Conservation (phyloP, 2,329 filamentous ascomycete species). For the Basipetospora chlamydospora region DNA sequence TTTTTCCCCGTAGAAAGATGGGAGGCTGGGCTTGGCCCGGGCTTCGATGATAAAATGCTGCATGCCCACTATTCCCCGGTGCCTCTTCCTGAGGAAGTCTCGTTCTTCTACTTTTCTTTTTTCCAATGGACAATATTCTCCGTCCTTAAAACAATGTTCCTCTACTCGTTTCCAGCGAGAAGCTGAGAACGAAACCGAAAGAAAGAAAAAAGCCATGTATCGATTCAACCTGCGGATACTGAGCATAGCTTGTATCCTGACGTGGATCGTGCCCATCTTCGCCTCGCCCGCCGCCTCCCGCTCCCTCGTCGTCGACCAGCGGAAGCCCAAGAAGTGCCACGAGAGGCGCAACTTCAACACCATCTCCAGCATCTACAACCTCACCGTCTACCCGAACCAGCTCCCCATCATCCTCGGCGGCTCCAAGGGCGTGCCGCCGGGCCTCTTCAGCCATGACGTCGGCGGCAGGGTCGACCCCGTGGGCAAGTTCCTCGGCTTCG, state of each 20-base stretch:
- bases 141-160: too few species aligned
- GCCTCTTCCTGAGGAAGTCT: too few species aligned
- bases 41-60: too few species aligned
- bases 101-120: too few species aligned
- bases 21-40: too few species aligned
- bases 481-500: constrained; percentile 25
- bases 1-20: too few species aligned
- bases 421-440: constrained; percentile 18
- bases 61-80: too few species aligned
- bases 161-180: too few species aligned
- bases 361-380: constrained; percentile 23
- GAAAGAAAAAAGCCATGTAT: constrained; percentile 1
- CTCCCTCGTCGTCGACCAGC: background rate
- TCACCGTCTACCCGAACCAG: constrained; percentile 24
- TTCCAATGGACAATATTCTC: too few species aligned
- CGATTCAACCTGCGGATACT: background rate
- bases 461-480: constrained; percentile 24
- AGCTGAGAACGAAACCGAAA: too few species aligned
- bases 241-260: background rate
- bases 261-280: background rate
- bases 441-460: constrained; percentile 22
- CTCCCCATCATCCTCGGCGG: constrained; percentile 19
- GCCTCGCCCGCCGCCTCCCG: background rate
- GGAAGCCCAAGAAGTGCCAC: background rate
- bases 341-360: constrained; percentile 20